Percentiles rank a stretch among this genome's conserved stretches.
Evolutionary conservation across 1,139 yeast species (phyloP).

Genomic region (Blastobotrys petasosporus): DNA sequence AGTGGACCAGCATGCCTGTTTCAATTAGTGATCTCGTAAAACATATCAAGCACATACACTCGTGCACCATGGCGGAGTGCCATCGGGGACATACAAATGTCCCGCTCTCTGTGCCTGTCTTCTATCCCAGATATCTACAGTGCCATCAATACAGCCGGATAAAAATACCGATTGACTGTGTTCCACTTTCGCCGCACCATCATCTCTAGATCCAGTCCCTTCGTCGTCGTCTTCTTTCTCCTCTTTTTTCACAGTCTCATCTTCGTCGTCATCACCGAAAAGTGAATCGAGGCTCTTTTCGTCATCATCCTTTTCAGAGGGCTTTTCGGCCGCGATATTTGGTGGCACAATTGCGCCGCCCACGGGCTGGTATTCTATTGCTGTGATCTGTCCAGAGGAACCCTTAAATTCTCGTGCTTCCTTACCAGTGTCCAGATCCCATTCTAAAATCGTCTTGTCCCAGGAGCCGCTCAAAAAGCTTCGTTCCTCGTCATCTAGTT

Average conservation of each 20-base stretch:
- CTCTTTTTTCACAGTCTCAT: constrained; percentile 2
- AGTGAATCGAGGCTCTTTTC: constrained; percentile 70
- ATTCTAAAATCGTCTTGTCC: constrained; percentile 64
- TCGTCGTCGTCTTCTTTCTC: neutral
- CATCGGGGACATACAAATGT: constrained; percentile 53
- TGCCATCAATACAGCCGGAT: constrained; percentile 81
- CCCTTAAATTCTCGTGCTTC: constrained; percentile 40
- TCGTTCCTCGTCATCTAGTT: constrained; percentile 55
- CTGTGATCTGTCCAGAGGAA: constrained; percentile 72
- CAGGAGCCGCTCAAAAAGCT: constrained; percentile 78
- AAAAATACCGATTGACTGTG: constrained; percentile 59
- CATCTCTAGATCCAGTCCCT: neutral
- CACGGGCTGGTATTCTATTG: constrained; percentile 70
- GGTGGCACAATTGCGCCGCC: constrained; percentile 44
- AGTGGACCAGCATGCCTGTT: constrained; percentile 71
- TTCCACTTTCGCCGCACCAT: constrained; percentile 13
- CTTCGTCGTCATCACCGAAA: constrained; percentile 56
- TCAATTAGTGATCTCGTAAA: constrained; percentile 30
- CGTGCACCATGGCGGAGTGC: constrained; percentile 93
- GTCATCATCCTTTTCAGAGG: constrained; percentile 33
- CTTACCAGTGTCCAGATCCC: constrained; percentile 82
- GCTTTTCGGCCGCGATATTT: constrained; percentile 17
- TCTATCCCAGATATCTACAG: constrained; percentile 76
- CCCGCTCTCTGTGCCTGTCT: constrained; percentile 49
- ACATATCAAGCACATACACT: constrained; percentile 20